phyloP scores from a whole-genome alignment of 768 basidiomycete genomes.

The Tylopilus sp. region DNA sequence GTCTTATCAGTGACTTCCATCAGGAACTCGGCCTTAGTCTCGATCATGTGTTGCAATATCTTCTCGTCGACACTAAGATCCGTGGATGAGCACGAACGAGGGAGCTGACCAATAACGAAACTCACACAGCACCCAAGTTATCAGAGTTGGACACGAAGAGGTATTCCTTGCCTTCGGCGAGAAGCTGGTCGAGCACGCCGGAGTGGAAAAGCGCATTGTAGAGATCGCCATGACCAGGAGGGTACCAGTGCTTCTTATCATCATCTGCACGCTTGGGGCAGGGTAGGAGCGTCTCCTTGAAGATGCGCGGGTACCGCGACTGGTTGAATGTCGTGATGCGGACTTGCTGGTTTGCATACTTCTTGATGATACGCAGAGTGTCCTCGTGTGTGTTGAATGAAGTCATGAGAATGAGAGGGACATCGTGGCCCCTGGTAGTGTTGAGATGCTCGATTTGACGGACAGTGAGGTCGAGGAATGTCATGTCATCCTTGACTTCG shows the following conservation, averaged over 20 bases:
- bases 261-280: constrained; percentile 52
- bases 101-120: background rate
- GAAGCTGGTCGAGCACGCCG: constrained; percentile 68
- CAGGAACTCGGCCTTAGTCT: constrained; percentile 60
- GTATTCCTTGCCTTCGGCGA: constrained; percentile 72
- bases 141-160: constrained; percentile 78
- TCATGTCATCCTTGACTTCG: constrained; percentile 73
- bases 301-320: constrained; percentile 71
- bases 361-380: constrained; percentile 74
- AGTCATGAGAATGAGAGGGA: constrained; percentile 79
- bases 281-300: constrained; percentile 65
- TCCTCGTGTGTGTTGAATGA: constrained; percentile 81
- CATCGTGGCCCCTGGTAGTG: constrained; percentile 57
- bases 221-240: constrained; percentile 73
- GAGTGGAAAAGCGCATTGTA: constrained; percentile 71
- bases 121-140: constrained; percentile 65
- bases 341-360: constrained; percentile 77
- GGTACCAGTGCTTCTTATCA: constrained; percentile 74
- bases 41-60: constrained; percentile 66
- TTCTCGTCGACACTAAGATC: constrained; percentile 57
- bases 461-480: constrained; percentile 63
- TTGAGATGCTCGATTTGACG: constrained; percentile 71
- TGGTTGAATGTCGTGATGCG: constrained; percentile 71
- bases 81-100: constrained; percentile 1
- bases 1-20: constrained; percentile 84